These are phyloP conservation scores for Malus domestica DNA, from an alignment of 306 rosid genomes.

Conservation along the genomic window ASM211411v1 NC_041802.1:13084001-13084500, in stretches of 20 bases:
- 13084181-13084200: conserved; percentile 81
- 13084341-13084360: conserved; percentile 39
- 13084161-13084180: conserved; percentile 70
- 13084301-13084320: conserved; percentile 33
- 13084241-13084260: conserved; percentile 37
- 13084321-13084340: conserved; percentile 5
- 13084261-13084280: conserved; percentile 58
- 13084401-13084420: conserved; percentile 27
- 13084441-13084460: conserved; percentile 76
- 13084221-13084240: conserved; percentile 61
- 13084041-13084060: conserved; percentile 68
- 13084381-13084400: conserved; percentile 63
- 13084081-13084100: conserved; percentile 51
- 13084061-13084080: conserved; percentile 56
- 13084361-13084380: conserved; percentile 48
- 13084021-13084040: conserved; percentile 76
- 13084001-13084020: conserved; percentile 66
- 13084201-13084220: conserved; percentile 73
- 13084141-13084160: conserved; percentile 75
- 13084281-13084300: conserved; percentile 59
- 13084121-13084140: conserved; percentile 65
- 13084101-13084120: conserved; percentile 61
- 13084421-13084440: conserved; percentile 32
- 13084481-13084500: conserved; percentile 79
- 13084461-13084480: conserved; percentile 93